phyloP scores from a whole-genome alignment of 164 flowering plant species.

The Sedum album region DNA sequence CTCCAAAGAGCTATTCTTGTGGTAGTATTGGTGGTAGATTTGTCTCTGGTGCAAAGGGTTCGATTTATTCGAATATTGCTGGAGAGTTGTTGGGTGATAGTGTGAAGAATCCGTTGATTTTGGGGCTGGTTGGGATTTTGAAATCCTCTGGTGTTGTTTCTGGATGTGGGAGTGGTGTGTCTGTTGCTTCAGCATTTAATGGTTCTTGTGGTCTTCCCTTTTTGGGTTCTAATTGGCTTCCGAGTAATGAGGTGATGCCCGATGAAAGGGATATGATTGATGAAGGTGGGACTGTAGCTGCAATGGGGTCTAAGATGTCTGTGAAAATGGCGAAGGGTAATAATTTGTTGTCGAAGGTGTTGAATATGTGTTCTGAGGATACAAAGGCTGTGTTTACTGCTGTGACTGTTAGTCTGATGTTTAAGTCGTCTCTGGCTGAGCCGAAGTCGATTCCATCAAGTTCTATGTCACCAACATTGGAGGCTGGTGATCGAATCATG shows the following conservation, averaged over 20 bases:
- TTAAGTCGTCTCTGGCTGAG: constrained; percentile 68
- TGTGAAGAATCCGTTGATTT: constrained; percentile 20
- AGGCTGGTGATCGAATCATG: constrained; percentile 81
- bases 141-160: constrained; percentile 24
- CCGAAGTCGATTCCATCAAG: constrained; percentile 77
- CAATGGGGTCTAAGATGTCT: not conserved
- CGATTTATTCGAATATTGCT: constrained; percentile 20
- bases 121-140: constrained; percentile 33
- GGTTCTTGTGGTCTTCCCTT: constrained; percentile 42
- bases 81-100: constrained; percentile 23
- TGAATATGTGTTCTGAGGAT: constrained; percentile 45
- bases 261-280: not conserved
- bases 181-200: constrained; percentile 37
- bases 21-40: constrained; percentile 1
- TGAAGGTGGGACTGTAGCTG: not conserved
- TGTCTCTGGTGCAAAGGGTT: constrained; percentile 9
- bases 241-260: not conserved
- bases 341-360: constrained; percentile 36
- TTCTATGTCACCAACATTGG: constrained; percentile 90
- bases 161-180: constrained; percentile 13
- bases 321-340: constrained; percentile 7
- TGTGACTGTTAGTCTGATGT: constrained; percentile 58
- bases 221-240: constrained; percentile 44
- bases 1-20: constrained; percentile 13
- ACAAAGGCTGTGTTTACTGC: constrained; percentile 74